A percentile compares a stretch with the other conserved stretches of the same genome.
Conservation (phyloP, 768 basidiomycete genomes). For the Phaffia tasmanica region DNA sequence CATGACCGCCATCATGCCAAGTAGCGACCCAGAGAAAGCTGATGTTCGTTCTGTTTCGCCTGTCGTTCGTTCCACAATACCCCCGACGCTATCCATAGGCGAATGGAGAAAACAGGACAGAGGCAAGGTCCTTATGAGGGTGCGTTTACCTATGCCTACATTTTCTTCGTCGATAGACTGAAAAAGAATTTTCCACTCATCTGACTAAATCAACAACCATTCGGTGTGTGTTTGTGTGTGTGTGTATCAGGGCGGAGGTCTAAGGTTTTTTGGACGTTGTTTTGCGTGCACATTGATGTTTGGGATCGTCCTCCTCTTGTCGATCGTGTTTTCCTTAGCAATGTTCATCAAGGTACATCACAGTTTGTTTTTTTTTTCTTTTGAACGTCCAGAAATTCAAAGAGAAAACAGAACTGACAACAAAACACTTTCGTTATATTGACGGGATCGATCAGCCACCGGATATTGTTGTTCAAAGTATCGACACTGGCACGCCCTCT, state of each 20-base stretch:
- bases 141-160: not conserved
- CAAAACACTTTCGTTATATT: not conserved
- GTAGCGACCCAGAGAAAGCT: too few species aligned
- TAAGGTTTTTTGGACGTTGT: conserved; percentile 17
- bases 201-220: not conserved
- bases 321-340: conserved; percentile 16
- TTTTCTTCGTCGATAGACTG: not conserved
- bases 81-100: not conserved
- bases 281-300: conserved; percentile 16
- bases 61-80: too few species aligned
- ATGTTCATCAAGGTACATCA: conserved; percentile 16
- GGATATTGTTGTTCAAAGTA: conserved; percentile 12
- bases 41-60: too few species aligned
- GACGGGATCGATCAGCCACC: conserved; percentile 6
- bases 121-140: conserved; percentile 18
- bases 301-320: conserved; percentile 5
- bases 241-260: conserved; percentile 16
- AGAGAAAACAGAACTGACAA: too few species aligned
- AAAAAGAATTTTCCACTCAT: not conserved
- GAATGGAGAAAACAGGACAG: conserved; percentile 19
- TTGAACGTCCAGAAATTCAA: not conserved
- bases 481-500: conserved; percentile 5
- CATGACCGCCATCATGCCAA: too few species aligned
- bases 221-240: not conserved
- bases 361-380: not conserved